Conservation (phyloP, 495 filamentous ascomycete genomes). For the Penicillium simplicissimum region DNA sequence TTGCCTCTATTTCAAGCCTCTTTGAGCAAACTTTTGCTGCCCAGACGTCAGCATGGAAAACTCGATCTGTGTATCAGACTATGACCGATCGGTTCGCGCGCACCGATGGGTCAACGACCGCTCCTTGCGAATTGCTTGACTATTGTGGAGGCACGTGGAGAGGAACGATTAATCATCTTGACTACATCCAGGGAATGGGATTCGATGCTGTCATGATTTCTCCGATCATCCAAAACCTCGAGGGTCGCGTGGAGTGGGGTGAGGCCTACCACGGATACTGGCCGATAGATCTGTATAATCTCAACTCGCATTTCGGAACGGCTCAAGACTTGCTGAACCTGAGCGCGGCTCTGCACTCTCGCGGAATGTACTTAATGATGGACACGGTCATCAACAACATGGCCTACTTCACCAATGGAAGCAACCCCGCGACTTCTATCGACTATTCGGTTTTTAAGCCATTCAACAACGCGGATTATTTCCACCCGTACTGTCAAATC, state of each 20-base stretch:
- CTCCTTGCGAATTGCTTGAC: conserved; percentile 38
- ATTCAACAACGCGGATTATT: conserved; percentile 65
- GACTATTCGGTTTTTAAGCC: conserved; percentile 63
- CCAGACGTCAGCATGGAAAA: conserved; percentile 49
- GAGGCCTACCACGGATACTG: conserved; percentile 75
- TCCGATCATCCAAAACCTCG: conserved; percentile 66
- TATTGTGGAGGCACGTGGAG: conserved; percentile 80
- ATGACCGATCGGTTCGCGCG: conserved; percentile 76
- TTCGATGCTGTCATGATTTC: conserved; percentile 86
- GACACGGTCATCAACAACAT: conserved; percentile 81
- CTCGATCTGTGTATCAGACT: conserved; percentile 71
- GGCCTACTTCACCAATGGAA: conserved; percentile 45
- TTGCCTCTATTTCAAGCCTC: conserved; percentile 6
- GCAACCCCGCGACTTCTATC: conserved; percentile 57
- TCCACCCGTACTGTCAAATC: conserved; percentile 65
- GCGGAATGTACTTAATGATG: conserved; percentile 73
- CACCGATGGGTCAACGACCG: conserved; percentile 59
- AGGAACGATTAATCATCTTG: conserved; percentile 63
- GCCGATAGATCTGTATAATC: conserved; percentile 62
- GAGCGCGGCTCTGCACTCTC: conserved; percentile 56
- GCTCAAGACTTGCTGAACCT: conserved; percentile 64
- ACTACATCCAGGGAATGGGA: conserved; percentile 70
- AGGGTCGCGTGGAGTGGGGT: conserved; percentile 48
- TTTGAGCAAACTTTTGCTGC: conserved; percentile 22
- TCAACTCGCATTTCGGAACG: conserved; percentile 70